phyloP scores from a whole-genome alignment of 768 basidiomycete genomes.

The Leccinum olivaceopallidum region DNA sequence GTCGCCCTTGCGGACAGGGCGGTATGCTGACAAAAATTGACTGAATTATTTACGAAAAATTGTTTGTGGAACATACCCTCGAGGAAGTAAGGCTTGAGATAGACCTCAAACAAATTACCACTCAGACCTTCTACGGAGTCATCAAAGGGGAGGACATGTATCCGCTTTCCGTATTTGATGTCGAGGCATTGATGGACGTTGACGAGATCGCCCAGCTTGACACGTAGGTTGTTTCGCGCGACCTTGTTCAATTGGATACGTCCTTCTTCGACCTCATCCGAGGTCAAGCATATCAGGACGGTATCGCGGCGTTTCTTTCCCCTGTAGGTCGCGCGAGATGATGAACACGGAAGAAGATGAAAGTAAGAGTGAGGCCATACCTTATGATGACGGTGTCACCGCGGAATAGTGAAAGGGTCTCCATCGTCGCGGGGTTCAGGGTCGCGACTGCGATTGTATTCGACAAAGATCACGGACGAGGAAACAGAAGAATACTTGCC shows the following conservation, averaged over 20 bases:
- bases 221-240: slow-evolving; percentile 97
- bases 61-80: slow-evolving; percentile 57
- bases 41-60: neutral
- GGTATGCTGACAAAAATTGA: slow-evolving; percentile 60
- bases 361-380: slow-evolving; percentile 42
- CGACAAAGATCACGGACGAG: slow-evolving; percentile 15
- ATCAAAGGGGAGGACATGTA: slow-evolving; percentile 96
- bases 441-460: slow-evolving; percentile 68
- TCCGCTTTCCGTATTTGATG: slow-evolving; percentile 98
- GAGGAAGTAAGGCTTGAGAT: slow-evolving; percentile 98
- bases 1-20: slow-evolving; percentile 95
- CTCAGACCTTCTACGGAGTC: slow-evolving; percentile 98
- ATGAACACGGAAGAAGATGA: neutral
- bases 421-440: slow-evolving; percentile 96
- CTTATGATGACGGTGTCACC: slow-evolving; percentile 96
- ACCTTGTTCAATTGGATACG: slow-evolving; percentile 99
- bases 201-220: slow-evolving; percentile 96
- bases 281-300: slow-evolving; percentile 93
- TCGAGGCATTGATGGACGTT: slow-evolving; percentile 95
- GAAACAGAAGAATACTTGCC: slow-evolving; percentile 46
- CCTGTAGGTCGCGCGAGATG: slow-evolving; percentile 39
- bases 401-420: slow-evolving; percentile 87
- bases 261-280: slow-evolving; percentile 97
- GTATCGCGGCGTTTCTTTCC: slow-evolving; percentile 98
- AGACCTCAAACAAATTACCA: slow-evolving; percentile 98